Evolutionary conservation across 306 rosid genomes (phyloP), one percentile per base, ranked within the genome.

Genomic region (Sicyos baderoa): DNA sequence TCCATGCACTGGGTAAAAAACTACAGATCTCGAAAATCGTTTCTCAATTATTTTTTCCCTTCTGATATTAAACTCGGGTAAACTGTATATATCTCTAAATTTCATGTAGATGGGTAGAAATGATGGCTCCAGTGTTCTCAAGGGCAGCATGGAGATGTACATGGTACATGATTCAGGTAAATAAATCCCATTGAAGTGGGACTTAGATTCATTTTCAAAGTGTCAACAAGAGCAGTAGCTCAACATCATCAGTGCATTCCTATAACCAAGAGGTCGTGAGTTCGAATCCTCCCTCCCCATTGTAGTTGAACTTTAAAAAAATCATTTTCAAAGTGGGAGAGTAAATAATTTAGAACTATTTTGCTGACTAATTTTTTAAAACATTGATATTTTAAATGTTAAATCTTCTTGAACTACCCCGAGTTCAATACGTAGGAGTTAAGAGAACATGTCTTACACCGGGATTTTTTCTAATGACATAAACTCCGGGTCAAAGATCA

Each of bases 91-190:
- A 1, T 62, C 12, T 1, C 19, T 15, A 16, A 59, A 21, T 67
- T 15, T 47, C 12, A 54, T 71, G 65, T 45, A 92, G 97, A 69
- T 92, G 96, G 96, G 97, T 92, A 79, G 97, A 92, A 86, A 89
- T 89, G 95, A 92, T 92, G 97, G 97, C 96, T 47, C 97, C 97
- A 1, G 97, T 92, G 78, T 89, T 92, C 75, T 83, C 97, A 49
- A 86, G 77, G 72, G 81, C 71, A 15, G 85, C 95, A 54, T 92
- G 97, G 97, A 80, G 45, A 77, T 92, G 97, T 54, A 91, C 81
- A 35, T 92, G 97, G 97, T 84, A 87, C 79, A 84, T 92, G 86
- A 82, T 89, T 74, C 97, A 92, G 92, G 97, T 92, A 82, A 25
- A n/a, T 27, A 64, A 73, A 11, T 19, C 13, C 62, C n/a, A 42